These are phyloP conservation scores for Coniferiporia sulphurascens DNA, from an alignment of 1,284 basidiomycete genomes.

Conservation along the genomic window DNA sequence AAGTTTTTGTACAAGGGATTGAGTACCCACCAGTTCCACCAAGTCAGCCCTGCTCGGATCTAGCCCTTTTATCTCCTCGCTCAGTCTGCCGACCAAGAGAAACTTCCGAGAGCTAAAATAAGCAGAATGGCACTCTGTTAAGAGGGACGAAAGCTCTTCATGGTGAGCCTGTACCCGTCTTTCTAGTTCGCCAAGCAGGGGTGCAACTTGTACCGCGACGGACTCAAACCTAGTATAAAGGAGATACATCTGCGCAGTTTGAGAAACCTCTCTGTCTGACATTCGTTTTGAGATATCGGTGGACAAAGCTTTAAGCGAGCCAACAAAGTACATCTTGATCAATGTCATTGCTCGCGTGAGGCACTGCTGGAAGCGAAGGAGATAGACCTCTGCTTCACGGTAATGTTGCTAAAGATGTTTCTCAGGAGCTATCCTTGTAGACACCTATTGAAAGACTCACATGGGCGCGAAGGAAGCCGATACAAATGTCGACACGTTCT, in stretches of 20 bases:
- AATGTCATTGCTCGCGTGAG: constrained; percentile 94
- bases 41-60: constrained; percentile 76
- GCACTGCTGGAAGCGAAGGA: constrained; percentile 92
- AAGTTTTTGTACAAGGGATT: neutral
- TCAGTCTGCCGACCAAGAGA: constrained; percentile 65
- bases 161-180: constrained; percentile 66
- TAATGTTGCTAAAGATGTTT: constrained; percentile 67
- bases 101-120: constrained; percentile 72
- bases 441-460: constrained; percentile 43
- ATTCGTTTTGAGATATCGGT: constrained; percentile 71
- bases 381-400: constrained; percentile 85
- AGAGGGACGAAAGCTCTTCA: constrained; percentile 70
- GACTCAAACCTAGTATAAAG: constrained; percentile 84
- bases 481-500: constrained; percentile 86
- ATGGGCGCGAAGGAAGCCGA: constrained; percentile 81
- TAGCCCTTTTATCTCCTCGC: constrained; percentile 77
- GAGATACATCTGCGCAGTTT: constrained; percentile 78
- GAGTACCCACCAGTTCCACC: constrained; percentile 68
- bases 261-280: constrained; percentile 75
- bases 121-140: constrained; percentile 80
- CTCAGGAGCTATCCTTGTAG: neutral
- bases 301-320: constrained; percentile 69
- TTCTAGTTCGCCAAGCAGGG: constrained; percentile 81
- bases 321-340: constrained; percentile 91
- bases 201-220: constrained; percentile 65